These are phyloP conservation scores for Conticribra guillardii DNA, from an alignment of 108 stramenopile species.

Conservation along the genomic window DNA sequence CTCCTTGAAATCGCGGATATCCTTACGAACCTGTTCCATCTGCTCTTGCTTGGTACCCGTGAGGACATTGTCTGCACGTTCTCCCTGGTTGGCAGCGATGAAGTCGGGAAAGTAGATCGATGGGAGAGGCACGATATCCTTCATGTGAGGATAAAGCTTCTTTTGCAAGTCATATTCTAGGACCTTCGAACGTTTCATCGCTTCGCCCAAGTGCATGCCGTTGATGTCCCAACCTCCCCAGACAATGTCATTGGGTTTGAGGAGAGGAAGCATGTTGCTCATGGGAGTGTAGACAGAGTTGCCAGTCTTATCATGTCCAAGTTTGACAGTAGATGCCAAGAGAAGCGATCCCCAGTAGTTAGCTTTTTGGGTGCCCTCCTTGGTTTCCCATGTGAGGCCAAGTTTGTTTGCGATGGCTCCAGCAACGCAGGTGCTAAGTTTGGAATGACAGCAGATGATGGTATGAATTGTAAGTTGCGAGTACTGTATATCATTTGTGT, in stretches of 20 bases:
- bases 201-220: slow-evolving; percentile 87
- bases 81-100: slow-evolving; percentile 98
- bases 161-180: slow-evolving; percentile 92
- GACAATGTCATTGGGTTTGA: slow-evolving; percentile 94
- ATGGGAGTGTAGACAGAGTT: slow-evolving; percentile 92
- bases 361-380: slow-evolving; percentile 84
- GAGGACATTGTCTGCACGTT: slow-evolving; percentile 95
- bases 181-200: slow-evolving; percentile 92
- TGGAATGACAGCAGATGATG: no score
- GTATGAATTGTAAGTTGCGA: background rate
- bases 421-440: slow-evolving; percentile 84
- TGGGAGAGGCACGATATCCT: slow-evolving; percentile 88
- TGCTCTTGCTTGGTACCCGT: slow-evolving; percentile 93
- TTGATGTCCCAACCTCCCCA: slow-evolving; percentile 99
- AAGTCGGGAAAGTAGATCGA: slow-evolving; percentile 95
- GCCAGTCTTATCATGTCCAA: slow-evolving; percentile 86
- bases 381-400: slow-evolving; percentile 91
- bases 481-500: slow-evolving; percentile 6
- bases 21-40: slow-evolving; percentile 89
- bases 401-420: slow-evolving; percentile 95
- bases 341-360: slow-evolving; percentile 97
- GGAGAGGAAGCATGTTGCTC: slow-evolving; percentile 91
- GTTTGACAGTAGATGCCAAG: slow-evolving; percentile 91
- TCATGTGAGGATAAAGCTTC: slow-evolving; percentile 93
- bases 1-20: slow-evolving; percentile 94